These are phyloP conservation scores for Reutealis trisperma DNA, from an alignment of 345 rosid genomes.

Conservation along the genomic window DNA sequence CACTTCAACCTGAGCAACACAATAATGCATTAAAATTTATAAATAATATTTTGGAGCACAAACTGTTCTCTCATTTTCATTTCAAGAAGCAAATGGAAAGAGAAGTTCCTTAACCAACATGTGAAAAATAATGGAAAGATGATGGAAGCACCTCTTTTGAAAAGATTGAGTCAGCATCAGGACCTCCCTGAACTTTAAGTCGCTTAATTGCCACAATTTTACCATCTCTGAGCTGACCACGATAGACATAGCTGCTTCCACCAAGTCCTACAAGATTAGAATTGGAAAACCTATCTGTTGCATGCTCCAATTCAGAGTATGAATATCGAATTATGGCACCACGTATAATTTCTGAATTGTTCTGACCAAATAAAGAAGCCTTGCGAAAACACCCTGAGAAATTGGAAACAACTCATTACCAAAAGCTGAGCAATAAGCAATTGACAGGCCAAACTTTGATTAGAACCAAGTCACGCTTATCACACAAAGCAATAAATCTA, in stretches of 20 bases:
- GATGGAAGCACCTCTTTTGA: slow-evolving; percentile 63
- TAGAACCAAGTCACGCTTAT: slow-evolving; percentile 7
- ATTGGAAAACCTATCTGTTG: slow-evolving; percentile 74
- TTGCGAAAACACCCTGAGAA: slow-evolving; percentile 69
- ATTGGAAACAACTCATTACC: not conserved
- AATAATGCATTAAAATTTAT: slow-evolving; percentile 10
- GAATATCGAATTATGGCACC: slow-evolving; percentile 66
- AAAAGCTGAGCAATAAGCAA: not conserved
- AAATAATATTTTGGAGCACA: not conserved
- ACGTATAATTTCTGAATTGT: slow-evolving; percentile 50
- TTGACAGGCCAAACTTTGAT: slow-evolving; percentile 2
- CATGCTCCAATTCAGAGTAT: slow-evolving; percentile 67
- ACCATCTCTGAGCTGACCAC: slow-evolving; percentile 81
- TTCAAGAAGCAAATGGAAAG: slow-evolving; percentile 9
- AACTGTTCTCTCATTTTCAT: not conserved
- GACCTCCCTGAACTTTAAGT: slow-evolving; percentile 61
- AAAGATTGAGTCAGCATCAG: slow-evolving; percentile 60
- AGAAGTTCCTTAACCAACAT: slow-evolving; percentile 1
- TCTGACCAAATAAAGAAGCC: slow-evolving; percentile 48
- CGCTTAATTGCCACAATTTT: slow-evolving; percentile 84
- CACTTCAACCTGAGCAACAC: slow-evolving; percentile 66
- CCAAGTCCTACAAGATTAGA: slow-evolving; percentile 79
- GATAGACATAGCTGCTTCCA: slow-evolving; percentile 86
- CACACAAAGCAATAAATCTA: slow-evolving; percentile 2
- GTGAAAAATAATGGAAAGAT: slow-evolving; percentile 10